Percentiles rank a stretch among this genome's conserved stretches.
Evolutionary conservation across 345 rosid genomes (phyloP).

Genomic region (Eucalyptus sideroxylon): DNA sequence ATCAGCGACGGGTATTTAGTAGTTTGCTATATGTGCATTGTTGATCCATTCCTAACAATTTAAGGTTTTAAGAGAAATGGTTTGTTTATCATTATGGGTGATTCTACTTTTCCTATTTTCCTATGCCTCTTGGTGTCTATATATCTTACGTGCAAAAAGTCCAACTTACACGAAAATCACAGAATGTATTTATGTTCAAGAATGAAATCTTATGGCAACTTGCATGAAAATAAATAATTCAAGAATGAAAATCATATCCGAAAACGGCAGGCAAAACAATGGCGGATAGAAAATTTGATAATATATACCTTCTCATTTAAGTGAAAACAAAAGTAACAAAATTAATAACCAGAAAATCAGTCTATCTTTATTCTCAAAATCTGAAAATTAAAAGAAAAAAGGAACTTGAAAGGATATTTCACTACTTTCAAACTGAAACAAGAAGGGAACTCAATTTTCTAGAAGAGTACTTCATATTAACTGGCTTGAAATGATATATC

Average conservation of each 20-base stretch:
- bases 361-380: background rate
- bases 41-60: background rate
- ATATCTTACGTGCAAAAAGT: background rate
- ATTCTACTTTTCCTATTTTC: background rate
- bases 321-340: too few relatives aligned
- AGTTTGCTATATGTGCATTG: background rate
- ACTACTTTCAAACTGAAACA: background rate
- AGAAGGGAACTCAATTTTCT: background rate
- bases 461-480: background rate
- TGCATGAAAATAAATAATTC: too few relatives aligned
- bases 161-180: background rate
- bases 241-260: too few relatives aligned
- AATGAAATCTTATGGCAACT: background rate
- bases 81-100: too few relatives aligned
- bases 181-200: background rate
- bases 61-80: background rate
- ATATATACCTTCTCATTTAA: too few relatives aligned
- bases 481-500: background rate
- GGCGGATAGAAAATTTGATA: too few relatives aligned
- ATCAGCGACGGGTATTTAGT: background rate
- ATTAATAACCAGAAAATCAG: too few relatives aligned
- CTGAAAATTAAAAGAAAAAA: background rate
- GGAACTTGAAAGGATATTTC: background rate
- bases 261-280: too few relatives aligned
- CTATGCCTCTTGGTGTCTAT: background rate